Evolutionary conservation across 2,329 filamentous ascomycete genomes (phyloP), one percentile per base, ranked within the genome.

Genomic region (Cercospora beticola): DNA sequence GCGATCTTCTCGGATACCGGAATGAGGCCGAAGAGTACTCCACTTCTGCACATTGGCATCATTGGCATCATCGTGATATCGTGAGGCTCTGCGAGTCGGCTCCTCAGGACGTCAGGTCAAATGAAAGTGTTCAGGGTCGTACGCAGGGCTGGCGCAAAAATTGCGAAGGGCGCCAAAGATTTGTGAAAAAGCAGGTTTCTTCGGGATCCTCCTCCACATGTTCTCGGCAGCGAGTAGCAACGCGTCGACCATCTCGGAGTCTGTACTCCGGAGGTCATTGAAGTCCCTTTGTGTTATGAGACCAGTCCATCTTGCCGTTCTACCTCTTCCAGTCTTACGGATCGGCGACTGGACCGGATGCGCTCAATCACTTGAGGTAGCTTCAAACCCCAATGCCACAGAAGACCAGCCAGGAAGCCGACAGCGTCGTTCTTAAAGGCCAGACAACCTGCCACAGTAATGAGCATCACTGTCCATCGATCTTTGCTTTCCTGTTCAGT

Each of bases 361-460:
- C 64, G 21, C 30, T 74, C 69, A 2, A 74, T 8, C 18, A 70
- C 59, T 7, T 49, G 61, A 21, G 76, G 75, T 3, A 72, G 1
- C 62, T 67, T 67, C 58, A 93, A 91, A 0, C 88, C 87, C 81
- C 86, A 90, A 79, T 94, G 88, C 78, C 93, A 96, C 3, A 92
- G 78, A 84, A 97, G 87, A 0, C 94, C 94, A 0, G 90, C 92
- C 14, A 91, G 69, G 75, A 97, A 97, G 0, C 94, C 94, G 5
- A 97, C 87, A 0, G 90, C 93, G 80, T 97, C 94, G 76, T 97
- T 98, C 78, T 89, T 91, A 75, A 97, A 97, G 0, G 92, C 93
- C 61, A 98, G 80, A 64, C 97, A 86, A 2, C 90, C 87, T 0
- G 92, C 93, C 8, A 92, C 88, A 0, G 94, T 98, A 70, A 94